Percentiles rank a stretch among this genome's conserved stretches.
Conservation (phyloP, 306 rosid species). For the Vigna unguiculata region DNA sequence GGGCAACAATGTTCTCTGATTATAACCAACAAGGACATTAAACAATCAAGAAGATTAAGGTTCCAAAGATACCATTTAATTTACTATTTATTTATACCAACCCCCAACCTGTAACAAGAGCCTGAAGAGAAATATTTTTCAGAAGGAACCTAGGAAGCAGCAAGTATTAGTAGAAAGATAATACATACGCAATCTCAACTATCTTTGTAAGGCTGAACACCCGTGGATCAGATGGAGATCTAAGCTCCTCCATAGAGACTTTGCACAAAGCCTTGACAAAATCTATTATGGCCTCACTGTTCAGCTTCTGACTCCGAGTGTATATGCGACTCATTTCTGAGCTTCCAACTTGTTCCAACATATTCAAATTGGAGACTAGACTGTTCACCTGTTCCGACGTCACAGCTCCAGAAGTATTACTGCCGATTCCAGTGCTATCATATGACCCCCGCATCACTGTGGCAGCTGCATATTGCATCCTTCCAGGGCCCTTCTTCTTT, state of each 20-base stretch:
- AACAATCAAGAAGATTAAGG: slow-evolving; percentile 18
- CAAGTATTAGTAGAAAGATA: slow-evolving; percentile 27
- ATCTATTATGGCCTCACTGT: slow-evolving; percentile 97
- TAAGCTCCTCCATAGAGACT: slow-evolving; percentile 95
- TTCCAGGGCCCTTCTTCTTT: slow-evolving; percentile 94
- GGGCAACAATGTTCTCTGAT: background rate
- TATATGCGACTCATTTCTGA: slow-evolving; percentile 96
- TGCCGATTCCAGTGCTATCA: slow-evolving; percentile 96
- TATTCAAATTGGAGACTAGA: slow-evolving; percentile 91
- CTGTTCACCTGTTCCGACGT: slow-evolving; percentile 96
- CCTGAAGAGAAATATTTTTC: background rate
- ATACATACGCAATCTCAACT: slow-evolving; percentile 97
- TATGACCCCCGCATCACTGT: slow-evolving; percentile 95
- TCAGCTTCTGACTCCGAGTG: slow-evolving; percentile 94
- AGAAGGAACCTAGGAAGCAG: slow-evolving; percentile 26
- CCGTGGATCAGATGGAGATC: slow-evolving; percentile 96
- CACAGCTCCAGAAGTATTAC: slow-evolving; percentile 81
- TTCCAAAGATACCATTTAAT: slow-evolving; percentile 23
- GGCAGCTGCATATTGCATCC: slow-evolving; percentile 93
- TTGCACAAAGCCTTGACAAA: slow-evolving; percentile 98
- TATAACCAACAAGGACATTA: slow-evolving; percentile 10
- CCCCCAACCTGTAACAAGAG: slow-evolving; percentile 12
- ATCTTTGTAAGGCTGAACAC: slow-evolving; percentile 99
- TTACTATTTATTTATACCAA: slow-evolving; percentile 13
- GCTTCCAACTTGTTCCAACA: slow-evolving; percentile 99